A percentile compares a stretch with the other conserved stretches of the same genome.
Conservation (phyloP, 352 stramenopile species). For the Phytophthora fragariae region DNA sequence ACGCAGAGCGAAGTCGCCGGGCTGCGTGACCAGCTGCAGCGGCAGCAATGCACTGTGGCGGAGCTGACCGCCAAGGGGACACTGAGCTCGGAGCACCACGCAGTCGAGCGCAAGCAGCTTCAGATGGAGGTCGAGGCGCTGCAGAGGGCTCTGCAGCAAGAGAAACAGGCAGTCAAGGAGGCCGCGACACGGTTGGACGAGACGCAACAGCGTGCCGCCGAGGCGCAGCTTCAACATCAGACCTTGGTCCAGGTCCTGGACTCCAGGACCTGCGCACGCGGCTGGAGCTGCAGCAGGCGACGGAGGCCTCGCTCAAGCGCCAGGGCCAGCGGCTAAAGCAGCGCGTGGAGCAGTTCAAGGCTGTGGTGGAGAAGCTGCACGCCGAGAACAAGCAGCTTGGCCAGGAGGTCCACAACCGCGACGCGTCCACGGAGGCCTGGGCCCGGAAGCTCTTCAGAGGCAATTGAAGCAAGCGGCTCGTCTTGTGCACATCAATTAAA, state of each 20-base stretch:
- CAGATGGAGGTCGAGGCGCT: constrained; percentile 34
- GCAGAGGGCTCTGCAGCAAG: constrained; percentile 16
- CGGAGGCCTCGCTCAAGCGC: constrained; percentile 12
- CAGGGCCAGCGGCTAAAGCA: constrained; percentile 28
- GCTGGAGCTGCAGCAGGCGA: constrained; percentile 24
- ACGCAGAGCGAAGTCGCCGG: constrained; percentile 24
- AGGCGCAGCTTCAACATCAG: constrained; percentile 29
- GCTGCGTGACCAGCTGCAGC: constrained; percentile 26
- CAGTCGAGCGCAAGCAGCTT: constrained; percentile 38
- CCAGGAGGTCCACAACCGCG: constrained; percentile 34
- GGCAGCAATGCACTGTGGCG: constrained; percentile 33
- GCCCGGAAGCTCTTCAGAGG: constrained; percentile 31
- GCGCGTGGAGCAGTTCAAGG: constrained; percentile 33
- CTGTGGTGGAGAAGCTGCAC: constrained; percentile 25
- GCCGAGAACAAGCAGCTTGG: constrained; percentile 39
- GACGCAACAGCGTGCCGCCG: constrained; percentile 1
- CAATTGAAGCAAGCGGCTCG: constrained; percentile 3
- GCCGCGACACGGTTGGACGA: constrained; percentile 14
- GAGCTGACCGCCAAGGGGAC: constrained; percentile 37
- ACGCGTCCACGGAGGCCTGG: constrained; percentile 36
- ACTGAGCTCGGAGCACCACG: constrained; percentile 35
- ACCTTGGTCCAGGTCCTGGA: constrained; percentile 8
- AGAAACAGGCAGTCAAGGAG: constrained; percentile 20
- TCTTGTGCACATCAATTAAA: constrained; percentile 13
- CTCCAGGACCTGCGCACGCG: constrained; percentile 34